Conservation (phyloP, 1,139 yeast genomes). For the Pneumocystis sp. region DNA sequence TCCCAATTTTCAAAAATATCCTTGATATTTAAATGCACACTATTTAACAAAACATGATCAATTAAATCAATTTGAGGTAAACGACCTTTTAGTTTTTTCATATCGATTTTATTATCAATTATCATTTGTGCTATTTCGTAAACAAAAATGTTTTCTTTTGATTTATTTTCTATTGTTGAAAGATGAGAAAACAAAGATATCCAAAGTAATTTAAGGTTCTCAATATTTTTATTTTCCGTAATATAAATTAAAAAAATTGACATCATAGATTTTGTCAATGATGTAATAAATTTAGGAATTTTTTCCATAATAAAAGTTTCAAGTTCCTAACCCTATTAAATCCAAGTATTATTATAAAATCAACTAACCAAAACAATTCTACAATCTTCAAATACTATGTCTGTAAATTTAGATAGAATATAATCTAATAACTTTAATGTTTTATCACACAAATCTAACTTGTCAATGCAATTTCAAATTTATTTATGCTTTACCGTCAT, state of each 20-base stretch:
- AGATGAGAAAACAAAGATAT: not conserved
- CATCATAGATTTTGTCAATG: not conserved
- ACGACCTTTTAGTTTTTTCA: not conserved
- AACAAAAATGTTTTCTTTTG: not conserved
- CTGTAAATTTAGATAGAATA: not conserved
- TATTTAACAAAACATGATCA: not conserved
- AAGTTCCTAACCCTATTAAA: not conserved
- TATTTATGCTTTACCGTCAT: not conserved
- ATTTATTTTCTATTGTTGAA: not conserved
- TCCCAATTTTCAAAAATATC: not conserved
- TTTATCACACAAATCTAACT: not conserved
- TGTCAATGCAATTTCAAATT: not conserved
- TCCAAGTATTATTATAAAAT: not conserved
- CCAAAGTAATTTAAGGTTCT: not conserved
- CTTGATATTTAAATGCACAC: not conserved
- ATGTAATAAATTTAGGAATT: not conserved
- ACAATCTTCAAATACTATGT: not conserved
- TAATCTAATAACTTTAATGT: not conserved
- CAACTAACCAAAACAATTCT: not conserved
- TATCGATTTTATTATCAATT: not conserved
- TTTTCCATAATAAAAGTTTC: not conserved
- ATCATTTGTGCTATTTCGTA: not conserved
- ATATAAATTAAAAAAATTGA: not conserved
- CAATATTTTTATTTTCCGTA: not conserved
- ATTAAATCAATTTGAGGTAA: not conserved